Conservation (phyloP, 768 basidiomycete species). For the Boletus sp. region DNA sequence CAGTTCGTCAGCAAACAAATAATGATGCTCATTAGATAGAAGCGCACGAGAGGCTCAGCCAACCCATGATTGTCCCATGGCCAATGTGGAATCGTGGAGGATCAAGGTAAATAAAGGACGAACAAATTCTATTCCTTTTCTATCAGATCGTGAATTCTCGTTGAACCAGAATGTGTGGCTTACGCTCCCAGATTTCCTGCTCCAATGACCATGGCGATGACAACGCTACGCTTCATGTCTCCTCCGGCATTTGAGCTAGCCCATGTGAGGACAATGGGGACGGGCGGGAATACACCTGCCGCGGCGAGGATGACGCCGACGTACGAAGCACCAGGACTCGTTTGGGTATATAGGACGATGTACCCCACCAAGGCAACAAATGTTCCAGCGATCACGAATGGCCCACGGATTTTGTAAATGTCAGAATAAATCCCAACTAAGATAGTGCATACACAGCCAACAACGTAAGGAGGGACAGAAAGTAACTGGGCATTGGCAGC, state of each 20-base stretch:
- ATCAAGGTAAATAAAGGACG: slow-evolving; percentile 42
- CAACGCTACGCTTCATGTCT: slow-evolving; percentile 50
- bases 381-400: slow-evolving; percentile 44
- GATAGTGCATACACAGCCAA: slow-evolving; percentile 45
- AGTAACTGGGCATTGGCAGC: slow-evolving; percentile 50
- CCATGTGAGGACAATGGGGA: slow-evolving; percentile 52
- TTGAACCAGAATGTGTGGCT: slow-evolving; percentile 18
- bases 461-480: slow-evolving; percentile 48
- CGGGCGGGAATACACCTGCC: slow-evolving; percentile 49
- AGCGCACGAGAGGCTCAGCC: slow-evolving; percentile 27
- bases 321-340: slow-evolving; percentile 34
- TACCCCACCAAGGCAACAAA: slow-evolving; percentile 50
- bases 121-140: slow-evolving; percentile 33
- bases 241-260: slow-evolving; percentile 54
- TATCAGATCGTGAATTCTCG: slow-evolving; percentile 2
- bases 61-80: slow-evolving; percentile 39
- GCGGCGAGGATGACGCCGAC: slow-evolving; percentile 49
- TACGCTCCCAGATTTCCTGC: slow-evolving; percentile 57
- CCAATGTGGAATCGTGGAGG: slow-evolving; percentile 38
- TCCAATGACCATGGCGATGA: slow-evolving; percentile 52
- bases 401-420: slow-evolving; percentile 42
- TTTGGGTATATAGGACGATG: slow-evolving; percentile 43
- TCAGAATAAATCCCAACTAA: slow-evolving; percentile 43
- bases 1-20: slow-evolving; percentile 27
- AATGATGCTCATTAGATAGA: slow-evolving; percentile 11